Percentiles rank a stretch among this genome's conserved stretches.
These are phyloP conservation scores for Chamaecrista fasciculata DNA, from an alignment of 306 rosid genomes.

Conservation along the genomic window DNA sequence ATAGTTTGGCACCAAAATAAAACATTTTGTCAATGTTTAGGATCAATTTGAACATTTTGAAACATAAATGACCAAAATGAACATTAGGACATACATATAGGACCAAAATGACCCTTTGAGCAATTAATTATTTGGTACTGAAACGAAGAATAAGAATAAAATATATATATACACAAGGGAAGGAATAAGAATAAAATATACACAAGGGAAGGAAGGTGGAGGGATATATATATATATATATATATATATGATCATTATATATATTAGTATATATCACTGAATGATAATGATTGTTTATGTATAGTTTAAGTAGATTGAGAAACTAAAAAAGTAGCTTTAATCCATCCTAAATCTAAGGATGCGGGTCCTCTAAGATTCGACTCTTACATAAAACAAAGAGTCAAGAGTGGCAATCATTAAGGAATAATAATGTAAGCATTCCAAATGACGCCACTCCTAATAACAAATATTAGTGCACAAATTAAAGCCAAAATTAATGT, in stretches of 20 bases:
- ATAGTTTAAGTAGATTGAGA: constrained; percentile 24
- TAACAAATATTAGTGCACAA: constrained; percentile 22
- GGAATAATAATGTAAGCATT: constrained; percentile 39
- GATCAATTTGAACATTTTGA: too few species aligned
- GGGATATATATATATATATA: constrained; percentile 8
- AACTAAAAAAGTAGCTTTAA: constrained; percentile 35
- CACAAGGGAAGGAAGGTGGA: constrained; percentile 25
- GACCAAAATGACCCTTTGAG: too few species aligned
- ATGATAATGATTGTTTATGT: constrained; percentile 10
- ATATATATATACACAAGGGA: too few species aligned
- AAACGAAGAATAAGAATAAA: too few species aligned
- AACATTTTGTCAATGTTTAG: too few species aligned
- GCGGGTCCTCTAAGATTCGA: constrained; percentile 48
- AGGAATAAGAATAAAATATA: too few species aligned
- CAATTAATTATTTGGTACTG: too few species aligned
- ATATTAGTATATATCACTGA: too few species aligned
- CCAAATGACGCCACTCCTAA: constrained; percentile 36
- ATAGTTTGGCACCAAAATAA: too few species aligned
- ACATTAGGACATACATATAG: too few species aligned
- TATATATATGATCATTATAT: too few species aligned
- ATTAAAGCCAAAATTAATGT: constrained; percentile 12
- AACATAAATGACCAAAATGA: too few species aligned
- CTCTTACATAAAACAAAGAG: constrained; percentile 36
- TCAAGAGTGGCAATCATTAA: constrained; percentile 64
- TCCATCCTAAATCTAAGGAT: constrained; percentile 53